These are phyloP conservation scores for Neurospora sublineolata DNA, from an alignment of 495 filamentous ascomycete genomes.

Conservation along the genomic window DNA sequence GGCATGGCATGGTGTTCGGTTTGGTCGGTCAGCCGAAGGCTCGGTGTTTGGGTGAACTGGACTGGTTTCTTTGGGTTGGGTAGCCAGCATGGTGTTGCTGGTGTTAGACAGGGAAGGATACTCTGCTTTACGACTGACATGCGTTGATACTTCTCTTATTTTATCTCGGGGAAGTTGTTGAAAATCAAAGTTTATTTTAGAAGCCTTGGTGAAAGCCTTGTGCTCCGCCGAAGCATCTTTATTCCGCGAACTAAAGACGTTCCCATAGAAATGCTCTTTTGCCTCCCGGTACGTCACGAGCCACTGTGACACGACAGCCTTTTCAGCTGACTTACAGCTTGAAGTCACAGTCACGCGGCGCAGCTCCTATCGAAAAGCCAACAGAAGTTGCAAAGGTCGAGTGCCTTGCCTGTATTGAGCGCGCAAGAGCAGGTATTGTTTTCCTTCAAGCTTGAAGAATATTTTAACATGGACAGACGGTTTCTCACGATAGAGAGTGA, in stretches of 20 bases:
- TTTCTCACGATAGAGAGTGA: not conserved
- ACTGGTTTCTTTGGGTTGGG: not conserved
- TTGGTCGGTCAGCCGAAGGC: not conserved
- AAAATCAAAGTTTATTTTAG: not conserved
- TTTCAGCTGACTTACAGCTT: not conserved
- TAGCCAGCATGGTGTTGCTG: not conserved
- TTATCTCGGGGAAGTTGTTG: not conserved
- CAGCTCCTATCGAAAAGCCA: not conserved
- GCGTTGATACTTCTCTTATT: not conserved
- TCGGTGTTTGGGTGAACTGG: not conserved
- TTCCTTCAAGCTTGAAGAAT: not conserved
- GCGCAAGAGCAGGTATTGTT: not conserved
- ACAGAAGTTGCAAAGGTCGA: not conserved
- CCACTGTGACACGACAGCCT: not conserved
- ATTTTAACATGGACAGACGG: not conserved
- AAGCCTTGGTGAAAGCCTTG: not conserved
- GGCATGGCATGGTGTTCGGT: not conserved
- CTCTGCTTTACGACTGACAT: not conserved
- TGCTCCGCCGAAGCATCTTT: not conserved
- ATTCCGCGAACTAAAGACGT: not conserved
- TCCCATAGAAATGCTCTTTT: not conserved
- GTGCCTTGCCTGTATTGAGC: not conserved
- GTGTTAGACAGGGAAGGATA: not conserved
- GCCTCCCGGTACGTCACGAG: not conserved
- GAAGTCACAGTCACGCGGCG: not conserved